These are phyloP conservation scores for Astrocystis sublimbata DNA, from an alignment of 495 filamentous ascomycete genomes.

Conservation along the genomic window DNA sequence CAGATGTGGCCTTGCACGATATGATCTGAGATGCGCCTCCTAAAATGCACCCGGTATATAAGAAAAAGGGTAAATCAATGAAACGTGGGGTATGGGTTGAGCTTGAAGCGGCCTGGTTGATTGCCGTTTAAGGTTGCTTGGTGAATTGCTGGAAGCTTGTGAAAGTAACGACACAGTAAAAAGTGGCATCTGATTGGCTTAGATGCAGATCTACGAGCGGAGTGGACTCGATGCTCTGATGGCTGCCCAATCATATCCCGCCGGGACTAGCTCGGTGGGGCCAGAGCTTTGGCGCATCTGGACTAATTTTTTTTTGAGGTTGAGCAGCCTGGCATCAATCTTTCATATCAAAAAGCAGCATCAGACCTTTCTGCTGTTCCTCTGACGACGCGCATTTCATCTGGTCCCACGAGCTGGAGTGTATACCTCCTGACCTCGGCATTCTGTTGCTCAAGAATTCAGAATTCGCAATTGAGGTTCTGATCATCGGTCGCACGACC, in stretches of 20 bases:
- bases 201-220: background rate
- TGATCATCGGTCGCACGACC: background rate
- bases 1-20: background rate
- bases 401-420: background rate
- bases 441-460: background rate
- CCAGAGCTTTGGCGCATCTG: background rate
- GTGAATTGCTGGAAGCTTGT: too few relatives aligned
- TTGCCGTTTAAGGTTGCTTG: too few relatives aligned
- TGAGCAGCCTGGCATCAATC: background rate
- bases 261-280: background rate
- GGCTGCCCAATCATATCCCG: conserved; percentile 13
- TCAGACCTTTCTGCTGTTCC: background rate
- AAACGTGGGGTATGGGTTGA: background rate
- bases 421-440: background rate
- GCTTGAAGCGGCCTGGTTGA: too few relatives aligned
- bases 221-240: background rate
- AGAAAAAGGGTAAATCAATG: background rate
- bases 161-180: background rate
- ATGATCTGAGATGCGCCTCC: background rate
- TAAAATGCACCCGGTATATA: too few relatives aligned
- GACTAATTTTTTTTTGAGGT: conserved; percentile 18
- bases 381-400: background rate
- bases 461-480: background rate
- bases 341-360: background rate
- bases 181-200: conserved; percentile 10